phyloP scores from a whole-genome alignment of 2,329 filamentous ascomycete genomes.

The Leptographium wingfieldii region DNA sequence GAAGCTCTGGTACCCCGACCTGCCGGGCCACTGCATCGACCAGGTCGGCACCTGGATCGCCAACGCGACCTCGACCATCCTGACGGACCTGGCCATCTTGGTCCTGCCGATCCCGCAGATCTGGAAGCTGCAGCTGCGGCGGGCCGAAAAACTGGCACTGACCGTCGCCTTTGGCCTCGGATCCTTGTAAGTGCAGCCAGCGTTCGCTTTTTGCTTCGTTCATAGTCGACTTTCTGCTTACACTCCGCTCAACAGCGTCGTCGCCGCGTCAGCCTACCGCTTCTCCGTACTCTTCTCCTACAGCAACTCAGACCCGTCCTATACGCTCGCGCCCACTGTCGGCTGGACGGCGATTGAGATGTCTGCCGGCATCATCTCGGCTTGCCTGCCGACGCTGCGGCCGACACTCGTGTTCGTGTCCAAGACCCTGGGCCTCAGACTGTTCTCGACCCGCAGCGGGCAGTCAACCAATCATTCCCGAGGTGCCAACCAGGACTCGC shows the following conservation, averaged over 20 bases:
- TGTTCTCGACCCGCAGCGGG: background rate
- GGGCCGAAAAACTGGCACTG: slow-evolving; percentile 28
- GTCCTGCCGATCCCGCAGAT: slow-evolving; percentile 31
- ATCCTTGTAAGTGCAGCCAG: slow-evolving; percentile 21
- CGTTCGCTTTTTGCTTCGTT: no score
- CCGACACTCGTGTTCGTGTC: slow-evolving; percentile 24
- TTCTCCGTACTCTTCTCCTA: slow-evolving; percentile 34
- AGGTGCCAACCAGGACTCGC: background rate
- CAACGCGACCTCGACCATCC: slow-evolving; percentile 33
- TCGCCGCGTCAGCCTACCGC: slow-evolving; percentile 35
- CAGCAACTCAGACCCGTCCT: slow-evolving; percentile 25
- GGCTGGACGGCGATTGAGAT: slow-evolving; percentile 38
- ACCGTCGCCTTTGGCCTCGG: slow-evolving; percentile 31
- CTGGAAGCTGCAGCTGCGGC: slow-evolving; percentile 30
- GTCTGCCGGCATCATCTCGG: slow-evolving; percentile 37
- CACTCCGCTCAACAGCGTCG: slow-evolving; percentile 18
- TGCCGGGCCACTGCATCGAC: slow-evolving; percentile 35
- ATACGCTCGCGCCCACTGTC: slow-evolving; percentile 31
- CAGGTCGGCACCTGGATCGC: slow-evolving; percentile 37
- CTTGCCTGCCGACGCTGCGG: slow-evolving; percentile 38
- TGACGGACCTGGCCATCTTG: slow-evolving; percentile 33
- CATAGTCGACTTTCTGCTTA: background rate
- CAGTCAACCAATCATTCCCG: background rate
- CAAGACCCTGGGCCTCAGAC: background rate
- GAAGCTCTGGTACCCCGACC: slow-evolving; percentile 32